A percentile compares a stretch with the other conserved stretches of the same genome.
These are phyloP conservation scores for Areca catechu DNA, from an alignment of 176 grass and related monocot species.

Conservation along the genomic window DNA sequence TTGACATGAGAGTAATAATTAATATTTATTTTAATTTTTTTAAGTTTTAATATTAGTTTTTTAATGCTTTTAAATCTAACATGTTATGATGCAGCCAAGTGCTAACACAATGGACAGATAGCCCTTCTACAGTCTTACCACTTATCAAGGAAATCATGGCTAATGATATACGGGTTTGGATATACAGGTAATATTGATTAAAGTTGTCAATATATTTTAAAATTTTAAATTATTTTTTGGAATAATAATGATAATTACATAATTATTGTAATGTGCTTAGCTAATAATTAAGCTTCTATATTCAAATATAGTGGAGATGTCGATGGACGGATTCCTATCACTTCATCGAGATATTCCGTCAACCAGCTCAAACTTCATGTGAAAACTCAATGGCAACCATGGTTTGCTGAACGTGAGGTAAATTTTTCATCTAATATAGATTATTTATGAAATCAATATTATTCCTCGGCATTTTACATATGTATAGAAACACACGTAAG, in stretches of 20 bases:
- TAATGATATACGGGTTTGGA: conserved; percentile 39
- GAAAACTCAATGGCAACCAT: conserved; percentile 43
- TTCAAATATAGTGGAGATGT: conserved; percentile 44
- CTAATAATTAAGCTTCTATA: neutral
- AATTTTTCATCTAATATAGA: neutral
- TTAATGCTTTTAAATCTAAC: too few relatives aligned
- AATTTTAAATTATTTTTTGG: too few relatives aligned
- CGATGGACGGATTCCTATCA: conserved; percentile 62
- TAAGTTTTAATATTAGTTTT: too few relatives aligned
- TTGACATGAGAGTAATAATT: too few relatives aligned
- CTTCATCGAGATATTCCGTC: conserved; percentile 72
- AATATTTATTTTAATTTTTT: too few relatives aligned
- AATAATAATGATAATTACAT: too few relatives aligned
- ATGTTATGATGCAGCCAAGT: conserved; percentile 28
- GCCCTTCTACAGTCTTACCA: conserved; percentile 45
- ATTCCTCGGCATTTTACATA: neutral
- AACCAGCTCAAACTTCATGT: conserved; percentile 57
- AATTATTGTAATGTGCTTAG: too few relatives aligned
- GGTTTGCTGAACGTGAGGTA: conserved; percentile 50
- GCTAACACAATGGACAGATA: conserved; percentile 41
- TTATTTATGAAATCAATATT: neutral
- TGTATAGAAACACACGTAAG: neutral
- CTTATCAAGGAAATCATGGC: conserved; percentile 45
- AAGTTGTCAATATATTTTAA: too few relatives aligned
- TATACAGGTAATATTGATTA: conserved; percentile 46